phyloP scores from a whole-genome alignment of 1,139 yeast genomes.

The Candida anutae region DNA sequence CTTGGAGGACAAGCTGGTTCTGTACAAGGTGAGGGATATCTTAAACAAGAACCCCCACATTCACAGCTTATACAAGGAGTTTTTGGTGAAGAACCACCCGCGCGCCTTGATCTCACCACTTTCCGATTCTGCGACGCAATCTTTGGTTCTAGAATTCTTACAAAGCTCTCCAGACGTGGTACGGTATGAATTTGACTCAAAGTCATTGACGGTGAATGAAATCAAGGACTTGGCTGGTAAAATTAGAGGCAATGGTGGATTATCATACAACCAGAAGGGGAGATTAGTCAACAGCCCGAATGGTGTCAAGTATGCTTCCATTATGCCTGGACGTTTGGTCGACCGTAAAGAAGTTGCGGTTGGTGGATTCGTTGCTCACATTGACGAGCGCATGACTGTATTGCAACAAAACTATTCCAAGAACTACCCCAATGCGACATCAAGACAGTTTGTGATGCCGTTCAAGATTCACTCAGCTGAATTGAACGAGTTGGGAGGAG shows the following conservation, averaged over 20 bases:
- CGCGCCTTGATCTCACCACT: slow-evolving; percentile 17
- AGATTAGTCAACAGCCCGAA: slow-evolving; percentile 67
- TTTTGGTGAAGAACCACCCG: slow-evolving; percentile 31
- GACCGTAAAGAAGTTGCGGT: slow-evolving; percentile 51
- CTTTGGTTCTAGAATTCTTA: slow-evolving; percentile 24
- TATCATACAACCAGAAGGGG: slow-evolving; percentile 65
- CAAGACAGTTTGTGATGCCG: slow-evolving; percentile 39
- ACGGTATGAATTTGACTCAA: slow-evolving; percentile 14
- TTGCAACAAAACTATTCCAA: slow-evolving; percentile 36
- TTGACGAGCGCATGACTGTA: slow-evolving; percentile 28
- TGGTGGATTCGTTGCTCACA: slow-evolving; percentile 63
- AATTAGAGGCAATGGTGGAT: slow-evolving; percentile 64
- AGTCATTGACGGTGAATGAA: slow-evolving; percentile 15
- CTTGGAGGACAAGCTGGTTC: slow-evolving; percentile 19
- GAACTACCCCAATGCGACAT: slow-evolving; percentile 36
- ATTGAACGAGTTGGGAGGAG: slow-evolving; percentile 27
- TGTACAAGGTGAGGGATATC: slow-evolving; percentile 19
- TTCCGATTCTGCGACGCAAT: slow-evolving; percentile 12
- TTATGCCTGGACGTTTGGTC: slow-evolving; percentile 67
- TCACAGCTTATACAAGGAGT: slow-evolving; percentile 22
- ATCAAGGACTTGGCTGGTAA: not conserved
- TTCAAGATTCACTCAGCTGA: slow-evolving; percentile 36
- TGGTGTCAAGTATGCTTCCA: slow-evolving; percentile 53
- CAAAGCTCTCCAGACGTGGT: slow-evolving; percentile 11
- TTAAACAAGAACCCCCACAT: slow-evolving; percentile 28